phyloP scores from a whole-genome alignment of 2,329 filamentous ascomycete species.

The Daldinia sp. region DNA sequence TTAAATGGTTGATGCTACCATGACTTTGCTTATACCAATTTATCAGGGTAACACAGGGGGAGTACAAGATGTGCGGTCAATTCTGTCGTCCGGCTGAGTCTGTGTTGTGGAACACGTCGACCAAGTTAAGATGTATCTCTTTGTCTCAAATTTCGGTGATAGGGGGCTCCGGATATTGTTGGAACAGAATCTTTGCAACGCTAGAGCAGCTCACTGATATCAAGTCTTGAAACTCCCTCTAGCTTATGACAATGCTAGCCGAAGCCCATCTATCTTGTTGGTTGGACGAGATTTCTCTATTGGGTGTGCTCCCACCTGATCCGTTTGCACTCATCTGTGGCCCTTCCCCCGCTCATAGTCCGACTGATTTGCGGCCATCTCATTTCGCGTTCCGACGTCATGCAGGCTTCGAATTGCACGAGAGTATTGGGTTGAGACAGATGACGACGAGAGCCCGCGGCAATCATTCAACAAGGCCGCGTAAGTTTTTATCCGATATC shows the following conservation, averaged over 20 bases:
- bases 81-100: background rate
- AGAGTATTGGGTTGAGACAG: constrained; percentile 4
- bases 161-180: background rate
- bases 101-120: constrained; percentile 6
- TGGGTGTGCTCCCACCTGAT: background rate
- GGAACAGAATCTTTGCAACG: background rate
- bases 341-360: background rate
- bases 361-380: background rate
- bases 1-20: background rate
- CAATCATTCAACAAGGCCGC: background rate
- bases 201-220: background rate
- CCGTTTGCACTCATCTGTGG: background rate
- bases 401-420: background rate
- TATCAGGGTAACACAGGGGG: background rate
- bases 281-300: background rate
- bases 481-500: background rate
- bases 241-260: background rate
- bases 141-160: constrained; percentile 1
- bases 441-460: background rate
- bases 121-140: background rate
- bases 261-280: background rate
- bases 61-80: background rate
- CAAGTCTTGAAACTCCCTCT: background rate
- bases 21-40: background rate
- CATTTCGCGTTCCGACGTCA: background rate